Percentiles rank a stretch among this genome's conserved stretches.
Conservation (phyloP, 2,329 filamentous ascomycete species). For the Plenodomus lindquistii region DNA sequence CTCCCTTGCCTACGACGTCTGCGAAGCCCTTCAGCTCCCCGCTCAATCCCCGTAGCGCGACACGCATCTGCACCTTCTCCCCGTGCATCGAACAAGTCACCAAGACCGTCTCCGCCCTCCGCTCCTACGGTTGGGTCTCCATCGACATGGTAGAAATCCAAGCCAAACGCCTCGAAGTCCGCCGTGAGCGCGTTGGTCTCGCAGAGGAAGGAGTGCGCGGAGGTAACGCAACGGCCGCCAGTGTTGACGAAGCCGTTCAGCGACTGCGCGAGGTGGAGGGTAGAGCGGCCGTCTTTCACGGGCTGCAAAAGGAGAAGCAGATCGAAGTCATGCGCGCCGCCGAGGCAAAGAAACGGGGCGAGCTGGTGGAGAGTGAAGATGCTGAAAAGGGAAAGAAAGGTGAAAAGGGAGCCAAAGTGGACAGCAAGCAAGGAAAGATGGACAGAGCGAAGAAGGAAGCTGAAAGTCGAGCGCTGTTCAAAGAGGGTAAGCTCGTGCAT, state of each 20-base stretch:
- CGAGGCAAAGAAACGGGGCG: conserved; percentile 36
- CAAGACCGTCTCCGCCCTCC: conserved; percentile 78
- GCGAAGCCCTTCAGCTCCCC: conserved; percentile 49
- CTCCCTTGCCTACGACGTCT: conserved; percentile 7
- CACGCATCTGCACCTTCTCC: conserved; percentile 89
- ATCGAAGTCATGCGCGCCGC: conserved; percentile 51
- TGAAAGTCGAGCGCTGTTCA: conserved; percentile 56
- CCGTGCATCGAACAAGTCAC: conserved; percentile 97
- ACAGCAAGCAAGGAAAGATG: conserved; percentile 35
- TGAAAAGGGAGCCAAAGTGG: conserved; percentile 23
- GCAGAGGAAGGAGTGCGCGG: conserved; percentile 69
- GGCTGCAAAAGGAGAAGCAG: conserved; percentile 43
- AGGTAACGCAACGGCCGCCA: conserved; percentile 69
- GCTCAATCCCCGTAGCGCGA: conserved; percentile 71
- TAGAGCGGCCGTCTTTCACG: conserved; percentile 68
- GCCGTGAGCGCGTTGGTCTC: conserved; percentile 78
- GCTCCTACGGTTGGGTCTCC: conserved; percentile 82
- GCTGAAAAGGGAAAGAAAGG: conserved; percentile 18
- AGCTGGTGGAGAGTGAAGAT: conserved; percentile 19
- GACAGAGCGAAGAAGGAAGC: conserved; percentile 32
- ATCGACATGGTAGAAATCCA: conserved; percentile 92
- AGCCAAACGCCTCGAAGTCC: conserved; percentile 77
- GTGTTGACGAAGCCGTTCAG: conserved; percentile 77
- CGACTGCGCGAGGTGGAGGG: conserved; percentile 75
- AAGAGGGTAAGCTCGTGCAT: conserved; percentile 77